Base-by-base conservation (phyloP, 176 grass and related monocot genomes). In the Rhynchospora tenuis region DNA sequence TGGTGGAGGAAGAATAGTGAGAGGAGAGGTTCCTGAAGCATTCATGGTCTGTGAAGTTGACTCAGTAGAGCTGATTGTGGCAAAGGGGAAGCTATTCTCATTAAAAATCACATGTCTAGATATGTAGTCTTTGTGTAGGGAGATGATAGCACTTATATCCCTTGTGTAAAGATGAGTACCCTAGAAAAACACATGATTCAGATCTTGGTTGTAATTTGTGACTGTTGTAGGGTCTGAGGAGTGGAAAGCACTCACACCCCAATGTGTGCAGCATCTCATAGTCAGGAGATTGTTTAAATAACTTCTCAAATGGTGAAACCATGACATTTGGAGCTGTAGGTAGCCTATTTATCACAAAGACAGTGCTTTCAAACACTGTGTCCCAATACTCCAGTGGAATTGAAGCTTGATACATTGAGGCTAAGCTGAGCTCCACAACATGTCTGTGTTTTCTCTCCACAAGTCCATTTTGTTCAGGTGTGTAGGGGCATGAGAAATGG, bases 401-500 rank as follows among this genome's bases (percentile, higher is more conserved):
- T 9, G n/a, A 64, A 14, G 79, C 17, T 9, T 79, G 31, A 79
- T 22, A 19, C 56, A 79, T 57, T 5, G 55, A 17, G 55, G 55
- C 3, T 6, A 7, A 3, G 17, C 55, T 17, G 17, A 57, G 55
- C 14, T 16, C 14, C 1, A 56, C 54, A 17, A 56, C 1, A 56
- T 55, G 44, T 8, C 14, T 7, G 61, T 80, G 3, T 15, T 61
- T 44, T 29, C 67, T 28, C n/a, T 72, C 26, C 4, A 27, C 67
- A 14, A 72, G 7, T 17, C 31, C 31, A 42, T 72, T 72, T 0
- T 38, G 75, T 57, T 80, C 22, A 8, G 48, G 50, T 9, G 80
- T 50, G 44, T 44, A 83, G 2, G 79, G 79, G 27, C 79, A 82
- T 6, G 59, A 82, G 10, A 66, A 17, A 42, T 13, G 79, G 66